A percentile compares a stretch with the other conserved stretches of the same genome.
phyloP scores from a whole-genome alignment of 495 filamentous ascomycete genomes.

The Aspergillus funiculosus region DNA sequence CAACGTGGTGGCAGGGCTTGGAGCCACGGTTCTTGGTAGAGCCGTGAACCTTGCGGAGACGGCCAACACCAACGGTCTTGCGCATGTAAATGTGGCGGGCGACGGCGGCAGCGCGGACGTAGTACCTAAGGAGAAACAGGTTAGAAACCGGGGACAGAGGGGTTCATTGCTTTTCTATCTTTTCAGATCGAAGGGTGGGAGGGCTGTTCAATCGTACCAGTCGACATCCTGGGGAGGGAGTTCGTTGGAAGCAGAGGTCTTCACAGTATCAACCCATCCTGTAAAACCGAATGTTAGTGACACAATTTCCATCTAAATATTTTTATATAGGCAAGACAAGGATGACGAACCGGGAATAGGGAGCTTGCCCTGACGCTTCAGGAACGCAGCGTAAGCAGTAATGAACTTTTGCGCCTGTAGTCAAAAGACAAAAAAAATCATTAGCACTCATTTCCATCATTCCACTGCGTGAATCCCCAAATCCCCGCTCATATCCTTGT shows the following conservation, averaged over 20 bases:
- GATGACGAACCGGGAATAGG: constrained; percentile 73
- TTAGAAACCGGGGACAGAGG: too few species aligned
- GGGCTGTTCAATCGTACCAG: constrained; percentile 52
- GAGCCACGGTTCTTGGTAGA: constrained; percentile 93
- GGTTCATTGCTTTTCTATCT: too few species aligned
- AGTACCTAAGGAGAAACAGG: constrained; percentile 57
- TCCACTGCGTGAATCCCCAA: background rate
- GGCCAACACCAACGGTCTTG: constrained; percentile 96
- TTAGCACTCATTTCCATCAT: constrained; percentile 9
- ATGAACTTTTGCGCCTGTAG: constrained; percentile 90
- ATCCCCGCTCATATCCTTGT: background rate
- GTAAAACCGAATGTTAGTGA: constrained; percentile 14
- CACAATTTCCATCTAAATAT: background rate
- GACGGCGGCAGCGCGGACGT: constrained; percentile 91
- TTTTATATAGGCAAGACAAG: background rate
- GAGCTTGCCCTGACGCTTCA: constrained; percentile 98
- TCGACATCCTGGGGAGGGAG: constrained; percentile 94
- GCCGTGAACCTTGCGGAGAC: constrained; percentile 88
- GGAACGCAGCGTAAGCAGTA: constrained; percentile 86
- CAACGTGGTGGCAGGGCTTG: constrained; percentile 88
- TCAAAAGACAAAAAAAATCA: constrained; percentile 18
- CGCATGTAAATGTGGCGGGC: constrained; percentile 98
- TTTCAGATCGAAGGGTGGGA: background rate
- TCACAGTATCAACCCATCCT: constrained; percentile 99
- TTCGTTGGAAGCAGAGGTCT: constrained; percentile 92